A percentile compares a stretch with the other conserved stretches of the same genome.
These are phyloP conservation scores for Fraxinus sp. DNA, from an alignment of 305 asterid species.

Conservation along the genomic window DNA sequence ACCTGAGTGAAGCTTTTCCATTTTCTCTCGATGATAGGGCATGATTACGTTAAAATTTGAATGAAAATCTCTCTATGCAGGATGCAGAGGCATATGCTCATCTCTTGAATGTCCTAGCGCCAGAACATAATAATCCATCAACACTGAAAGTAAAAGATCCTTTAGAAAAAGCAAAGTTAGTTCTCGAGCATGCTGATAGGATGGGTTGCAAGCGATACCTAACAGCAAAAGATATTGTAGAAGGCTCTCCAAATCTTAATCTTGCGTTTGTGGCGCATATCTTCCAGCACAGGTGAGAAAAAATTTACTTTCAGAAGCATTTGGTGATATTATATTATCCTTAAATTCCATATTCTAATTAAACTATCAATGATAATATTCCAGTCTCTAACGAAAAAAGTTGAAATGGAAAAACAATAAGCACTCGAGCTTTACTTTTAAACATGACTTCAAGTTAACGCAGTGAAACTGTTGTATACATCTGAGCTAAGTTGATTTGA, in stretches of 20 bases:
- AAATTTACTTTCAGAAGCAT: conserved; percentile 20
- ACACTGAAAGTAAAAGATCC: conserved; percentile 60
- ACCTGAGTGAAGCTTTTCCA: not conserved
- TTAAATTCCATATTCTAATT: not conserved
- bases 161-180: conserved; percentile 78
- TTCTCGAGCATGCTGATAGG: conserved; percentile 90
- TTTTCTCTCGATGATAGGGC: not conserved
- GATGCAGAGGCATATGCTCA: conserved; percentile 95
- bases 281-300: conserved; percentile 90
- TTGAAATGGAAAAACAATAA: not conserved
- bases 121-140: conserved; percentile 73
- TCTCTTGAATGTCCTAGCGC: conserved; percentile 87
- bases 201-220: conserved; percentile 97
- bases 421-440: not conserved
- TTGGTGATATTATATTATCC: not conserved
- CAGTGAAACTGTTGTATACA: not conserved
- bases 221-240: conserved; percentile 91
- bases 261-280: conserved; percentile 97
- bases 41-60: conserved; percentile 14
- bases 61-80: conserved; percentile 40
- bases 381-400: not conserved
- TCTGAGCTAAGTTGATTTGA: not conserved
- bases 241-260: conserved; percentile 93
- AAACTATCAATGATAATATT: not conserved
- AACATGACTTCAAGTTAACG: not conserved